phyloP scores from a whole-genome alignment of 2,329 filamentous ascomycete genomes.

The Botryotinia narcissicola region DNA sequence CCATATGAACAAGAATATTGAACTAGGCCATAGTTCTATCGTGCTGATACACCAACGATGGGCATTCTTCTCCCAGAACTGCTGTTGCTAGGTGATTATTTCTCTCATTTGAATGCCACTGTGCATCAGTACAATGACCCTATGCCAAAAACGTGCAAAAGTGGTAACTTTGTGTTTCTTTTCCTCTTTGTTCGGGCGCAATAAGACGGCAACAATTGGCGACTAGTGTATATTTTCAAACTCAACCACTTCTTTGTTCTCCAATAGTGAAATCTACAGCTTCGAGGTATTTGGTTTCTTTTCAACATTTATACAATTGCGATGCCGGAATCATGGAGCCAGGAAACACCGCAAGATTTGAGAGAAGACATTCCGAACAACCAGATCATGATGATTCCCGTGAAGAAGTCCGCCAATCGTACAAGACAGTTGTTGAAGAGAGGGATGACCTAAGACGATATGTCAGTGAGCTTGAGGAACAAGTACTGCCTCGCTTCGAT shows the following conservation, averaged over 20 bases:
- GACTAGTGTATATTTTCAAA: neutral
- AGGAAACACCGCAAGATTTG: neutral
- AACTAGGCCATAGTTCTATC: neutral
- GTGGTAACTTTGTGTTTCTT: neutral
- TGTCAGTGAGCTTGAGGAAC: slow-evolving; percentile 5
- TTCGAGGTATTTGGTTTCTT: neutral
- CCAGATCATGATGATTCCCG: neutral
- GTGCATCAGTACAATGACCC: neutral
- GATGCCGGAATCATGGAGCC: neutral
- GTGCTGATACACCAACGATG: neutral
- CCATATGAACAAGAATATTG: neutral
- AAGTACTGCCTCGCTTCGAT: neutral
- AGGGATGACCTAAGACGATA: slow-evolving; percentile 10
- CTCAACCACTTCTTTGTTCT: neutral
- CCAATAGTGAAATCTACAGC: neutral
- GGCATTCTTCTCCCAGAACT: neutral
- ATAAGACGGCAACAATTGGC: neutral
- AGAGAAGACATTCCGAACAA: neutral
- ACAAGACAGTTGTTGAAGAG: neutral
- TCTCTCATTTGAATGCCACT: neutral
- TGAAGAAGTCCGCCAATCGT: neutral
- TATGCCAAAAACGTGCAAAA: slow-evolving; percentile 12
- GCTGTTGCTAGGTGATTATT: neutral
- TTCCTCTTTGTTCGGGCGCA: slow-evolving; percentile 3
- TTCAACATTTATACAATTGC: neutral